phyloP scores from a whole-genome alignment of 305 asterid species.

The Fraxinus sp. region DNA sequence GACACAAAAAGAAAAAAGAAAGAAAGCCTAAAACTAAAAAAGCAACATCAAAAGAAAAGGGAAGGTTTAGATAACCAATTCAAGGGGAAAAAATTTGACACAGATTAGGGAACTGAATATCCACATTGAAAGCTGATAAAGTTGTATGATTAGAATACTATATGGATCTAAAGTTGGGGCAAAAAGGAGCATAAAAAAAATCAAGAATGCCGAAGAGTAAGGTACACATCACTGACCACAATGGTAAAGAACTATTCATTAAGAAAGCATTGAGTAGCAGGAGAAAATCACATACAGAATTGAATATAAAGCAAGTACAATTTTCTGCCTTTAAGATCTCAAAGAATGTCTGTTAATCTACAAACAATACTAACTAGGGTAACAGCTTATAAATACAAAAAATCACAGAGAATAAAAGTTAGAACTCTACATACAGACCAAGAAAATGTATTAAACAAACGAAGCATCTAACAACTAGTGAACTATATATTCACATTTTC shows the following conservation, averaged over 20 bases:
- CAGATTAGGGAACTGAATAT: neutral
- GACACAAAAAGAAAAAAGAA: neutral
- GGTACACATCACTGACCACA: neutral
- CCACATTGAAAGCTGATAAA: neutral
- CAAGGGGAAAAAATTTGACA: neutral
- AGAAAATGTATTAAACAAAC: neutral
- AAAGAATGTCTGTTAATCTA: conserved; percentile 11
- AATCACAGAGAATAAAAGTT: neutral
- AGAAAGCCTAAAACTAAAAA: neutral
- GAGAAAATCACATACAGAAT: conserved; percentile 3
- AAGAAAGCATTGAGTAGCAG: neutral
- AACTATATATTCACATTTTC: neutral
- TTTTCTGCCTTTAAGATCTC: neutral
- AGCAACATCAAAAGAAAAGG: neutral
- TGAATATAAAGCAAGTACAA: conserved; percentile 13
- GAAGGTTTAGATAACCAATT: neutral
- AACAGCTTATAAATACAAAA: neutral
- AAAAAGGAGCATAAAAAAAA: neutral
- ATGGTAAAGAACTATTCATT: neutral
- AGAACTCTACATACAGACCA: neutral
- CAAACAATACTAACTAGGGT: neutral
- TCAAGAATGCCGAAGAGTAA: neutral
- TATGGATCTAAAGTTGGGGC: neutral
- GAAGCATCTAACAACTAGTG: neutral
- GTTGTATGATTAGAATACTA: neutral